Base-by-base conservation (phyloP, 805 yeast genomes). In the Helenozyma baotianmanensis region DNA sequence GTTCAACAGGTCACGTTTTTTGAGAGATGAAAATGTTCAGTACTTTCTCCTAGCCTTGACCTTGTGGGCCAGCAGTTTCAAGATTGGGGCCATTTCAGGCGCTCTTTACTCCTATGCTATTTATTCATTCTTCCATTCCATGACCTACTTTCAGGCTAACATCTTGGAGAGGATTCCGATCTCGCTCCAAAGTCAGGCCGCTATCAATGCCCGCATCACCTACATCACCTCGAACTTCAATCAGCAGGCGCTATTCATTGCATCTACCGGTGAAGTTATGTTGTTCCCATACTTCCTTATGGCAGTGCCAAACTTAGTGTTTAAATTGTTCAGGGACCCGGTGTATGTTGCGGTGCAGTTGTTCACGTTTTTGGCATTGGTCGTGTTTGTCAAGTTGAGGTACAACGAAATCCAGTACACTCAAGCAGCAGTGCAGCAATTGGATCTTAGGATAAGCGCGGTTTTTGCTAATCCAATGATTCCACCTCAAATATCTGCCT, bases 11-110 rank as follows among this genome's bases (percentile, higher is more conserved):
- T 21, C 27, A 21, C 43, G 42, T 44, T 53, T 56, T 31, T 45
- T 53, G 32, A 51, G 51, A 43, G 79, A 64, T 38, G 70, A 64
- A 36, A 65, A 65, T 35, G 52, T 59, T 34, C 72, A 65, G 38
- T 65, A 65, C 42, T 53, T 63, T 28, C 25, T 40, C 11, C 48
- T 65, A 30, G 66, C 70, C 1, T 34, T 52, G 9, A 48, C 53
- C 17, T 54, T 63, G 18, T 59, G 51, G 33, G 26, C 50, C 23
- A 38, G 54, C 5, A 57, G 58, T 47, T 66, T 41, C 29, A 40
- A 42, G 19, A 45, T 60, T 28, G 64, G 62, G 5, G 48, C 50
- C 2, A 51, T 74, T 23, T 49, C 64, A 4, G 74, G 74, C n/a
- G 49, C 58, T 8, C 51, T 60, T 14, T 56, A 55, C 45, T 54